Evolutionary conservation across 75 land plant species (phyloP), one percentile per base, ranked within the genome.

Genomic region (Ceratopteris richardii): DNA sequence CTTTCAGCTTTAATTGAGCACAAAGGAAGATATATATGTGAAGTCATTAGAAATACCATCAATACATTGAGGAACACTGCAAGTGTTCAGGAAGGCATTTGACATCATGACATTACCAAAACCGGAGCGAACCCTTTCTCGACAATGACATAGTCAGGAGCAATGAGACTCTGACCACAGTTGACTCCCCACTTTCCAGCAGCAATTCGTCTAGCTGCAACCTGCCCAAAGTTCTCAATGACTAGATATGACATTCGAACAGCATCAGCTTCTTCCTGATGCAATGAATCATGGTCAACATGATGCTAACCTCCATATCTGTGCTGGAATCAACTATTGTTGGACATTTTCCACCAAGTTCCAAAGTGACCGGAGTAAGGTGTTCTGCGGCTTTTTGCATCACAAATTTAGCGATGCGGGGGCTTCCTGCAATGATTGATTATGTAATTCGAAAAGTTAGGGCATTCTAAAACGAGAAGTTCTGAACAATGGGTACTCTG

Each of bases 101-200:
- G n/a, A n/a, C n/a, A n/a, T n/a, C n/a, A n/a, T n/a, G n/a, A n/a
- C n/a, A 51, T 27, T 79, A 93, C 98, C 85, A 81, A 9, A 1
- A 43, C 36, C 1, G 64, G 26, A 6, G 75, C 69, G 57, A 44
- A 31, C 22, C 64, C 31, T 46, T 76, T 65, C 62, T 81, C 82
- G 0, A 76, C 91, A n/a, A 94, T 72, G 13, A 90, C 17, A 63
- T 90, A 94, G 41, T 94, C 98, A 23, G 85, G 64, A 2, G 80
- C 76, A 29, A 86, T 27, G 63, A 96, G 90, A 13, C 91, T 90
- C 68, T 93, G 98, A 9, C 98, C 98, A 30, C 52, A 54, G 61
- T 75, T 78, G 4, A 59, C 20, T 29, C 79, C 90, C 66, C 72
- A 93, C 61, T 93, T 93, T 1, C 74, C 87, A 19, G 29, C 42